These are phyloP conservation scores for Elaeis guineensis DNA, from an alignment of 176 grass and related monocot species.

Conservation along the genomic window DNA sequence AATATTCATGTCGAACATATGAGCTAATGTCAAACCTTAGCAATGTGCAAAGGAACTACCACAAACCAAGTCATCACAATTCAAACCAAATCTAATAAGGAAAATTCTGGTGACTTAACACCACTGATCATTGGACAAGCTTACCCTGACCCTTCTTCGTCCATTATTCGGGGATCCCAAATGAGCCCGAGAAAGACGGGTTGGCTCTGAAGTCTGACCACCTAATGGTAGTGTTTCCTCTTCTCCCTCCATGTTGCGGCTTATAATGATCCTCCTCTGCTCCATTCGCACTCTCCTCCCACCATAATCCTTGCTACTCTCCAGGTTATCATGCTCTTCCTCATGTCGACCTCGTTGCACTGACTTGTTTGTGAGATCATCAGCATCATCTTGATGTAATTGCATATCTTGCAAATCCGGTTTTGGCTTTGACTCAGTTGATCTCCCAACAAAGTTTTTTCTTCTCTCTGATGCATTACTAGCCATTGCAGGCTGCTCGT, in stretches of 20 bases:
- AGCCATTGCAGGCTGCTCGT: neutral
- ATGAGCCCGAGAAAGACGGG: neutral
- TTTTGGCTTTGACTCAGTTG: neutral
- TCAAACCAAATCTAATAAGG: neutral
- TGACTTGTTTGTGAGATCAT: neutral
- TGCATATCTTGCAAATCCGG: neutral
- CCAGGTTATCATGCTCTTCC: neutral
- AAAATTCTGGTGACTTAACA: neutral
- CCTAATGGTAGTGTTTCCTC: neutral
- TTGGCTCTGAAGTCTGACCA: neutral
- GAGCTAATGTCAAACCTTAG: too few species aligned
- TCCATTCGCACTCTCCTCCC: constrained; percentile 6
- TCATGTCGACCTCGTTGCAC: neutral
- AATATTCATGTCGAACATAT: too few species aligned
- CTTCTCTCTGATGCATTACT: neutral
- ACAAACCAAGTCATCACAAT: neutral
- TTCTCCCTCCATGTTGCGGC: neutral
- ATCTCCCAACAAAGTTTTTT: neutral
- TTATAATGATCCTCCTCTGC: constrained; percentile 3
- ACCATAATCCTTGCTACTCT: neutral
- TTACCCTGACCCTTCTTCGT: constrained; percentile 1
- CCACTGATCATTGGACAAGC: constrained; percentile 5
- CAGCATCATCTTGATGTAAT: neutral
- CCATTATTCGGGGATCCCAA: neutral
- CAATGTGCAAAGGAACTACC: too few species aligned